These are phyloP conservation scores for Chalciporus piperatoides DNA, from an alignment of 1,284 basidiomycete species.

Conservation along the genomic window DNA sequence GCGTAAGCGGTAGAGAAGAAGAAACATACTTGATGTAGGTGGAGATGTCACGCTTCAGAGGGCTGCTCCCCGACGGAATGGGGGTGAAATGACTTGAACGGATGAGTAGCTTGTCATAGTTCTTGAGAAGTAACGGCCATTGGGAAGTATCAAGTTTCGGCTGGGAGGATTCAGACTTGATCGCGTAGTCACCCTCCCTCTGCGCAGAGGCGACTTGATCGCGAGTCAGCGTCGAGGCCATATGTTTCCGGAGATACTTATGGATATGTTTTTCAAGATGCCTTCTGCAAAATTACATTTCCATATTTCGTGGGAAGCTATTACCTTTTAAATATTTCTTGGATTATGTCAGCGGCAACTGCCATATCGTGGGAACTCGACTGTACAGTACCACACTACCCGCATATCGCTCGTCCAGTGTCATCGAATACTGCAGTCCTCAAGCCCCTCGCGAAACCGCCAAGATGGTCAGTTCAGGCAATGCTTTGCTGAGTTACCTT, in stretches of 20 bases:
- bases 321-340: conserved; percentile 8
- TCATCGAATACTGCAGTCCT: conserved; percentile 9
- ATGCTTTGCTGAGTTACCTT: conserved; percentile 88
- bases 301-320: conserved; percentile 7
- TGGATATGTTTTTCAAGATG: conserved; percentile 1
- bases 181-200: conserved; percentile 73
- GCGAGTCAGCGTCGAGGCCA: conserved; percentile 49
- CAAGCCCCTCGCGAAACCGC: conserved; percentile 26
- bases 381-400: conserved; percentile 41
- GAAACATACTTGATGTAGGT: conserved; percentile 80
- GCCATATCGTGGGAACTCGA: conserved; percentile 20
- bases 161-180: conserved; percentile 72
- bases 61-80: conserved; percentile 87
- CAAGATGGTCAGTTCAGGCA: conserved; percentile 69
- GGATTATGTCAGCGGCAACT: conserved; percentile 20
- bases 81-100: conserved; percentile 98
- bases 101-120: conserved; percentile 95
- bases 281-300: background rate
- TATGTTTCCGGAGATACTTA: conserved; percentile 1
- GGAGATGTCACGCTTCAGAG: conserved; percentile 89
- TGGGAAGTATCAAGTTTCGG: conserved; percentile 91
- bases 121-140: conserved; percentile 98
- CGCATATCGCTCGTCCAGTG: conserved; percentile 1
- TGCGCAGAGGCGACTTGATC: conserved; percentile 71
- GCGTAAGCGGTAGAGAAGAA: conserved; percentile 2